A percentile compares a stretch with the other conserved stretches of the same genome.
Evolutionary conservation across 2,329 filamentous ascomycete genomes (phyloP).

Genomic region (Fusarium equiseti): DNA sequence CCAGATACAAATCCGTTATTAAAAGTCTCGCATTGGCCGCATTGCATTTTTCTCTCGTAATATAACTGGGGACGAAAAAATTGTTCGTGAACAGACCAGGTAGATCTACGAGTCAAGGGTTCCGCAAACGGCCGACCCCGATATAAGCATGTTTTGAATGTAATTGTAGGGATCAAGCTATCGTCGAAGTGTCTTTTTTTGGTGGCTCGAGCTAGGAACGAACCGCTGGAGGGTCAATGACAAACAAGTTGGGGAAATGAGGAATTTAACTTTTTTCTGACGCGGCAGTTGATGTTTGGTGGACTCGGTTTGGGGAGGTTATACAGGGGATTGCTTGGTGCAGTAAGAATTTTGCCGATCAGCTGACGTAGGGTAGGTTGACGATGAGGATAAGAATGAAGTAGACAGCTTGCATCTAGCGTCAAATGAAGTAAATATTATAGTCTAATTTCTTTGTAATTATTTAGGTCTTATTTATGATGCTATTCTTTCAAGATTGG

Average conservation of each 20-base stretch:
- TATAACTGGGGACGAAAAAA: slow-evolving; percentile 21
- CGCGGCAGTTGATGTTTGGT: slow-evolving; percentile 8
- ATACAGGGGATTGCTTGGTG: background rate
- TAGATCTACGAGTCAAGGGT: slow-evolving; percentile 26
- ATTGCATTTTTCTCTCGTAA: slow-evolving; percentile 23
- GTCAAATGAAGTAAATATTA: rapidly evolving
- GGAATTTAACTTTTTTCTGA: background rate
- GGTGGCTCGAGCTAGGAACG: background rate
- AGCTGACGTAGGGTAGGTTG: slow-evolving; percentile 12
- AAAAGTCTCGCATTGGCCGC: slow-evolving; percentile 21
- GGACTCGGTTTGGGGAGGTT: background rate
- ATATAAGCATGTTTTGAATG: background rate
- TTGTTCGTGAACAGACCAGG: slow-evolving; percentile 14
- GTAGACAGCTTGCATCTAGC: background rate
- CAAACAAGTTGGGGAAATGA: background rate
- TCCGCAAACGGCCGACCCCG: slow-evolving; percentile 30
- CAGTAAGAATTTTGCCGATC: background rate
- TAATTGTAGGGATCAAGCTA: too few species aligned
- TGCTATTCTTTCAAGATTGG: background rate
- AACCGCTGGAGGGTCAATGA: background rate
- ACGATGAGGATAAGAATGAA: background rate
- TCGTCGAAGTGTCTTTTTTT: too few species aligned
- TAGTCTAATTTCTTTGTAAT: background rate
- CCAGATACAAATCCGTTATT: slow-evolving; percentile 35
- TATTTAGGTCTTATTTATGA: background rate